A percentile compares a stretch with the other conserved stretches of the same genome.
phyloP scores from a whole-genome alignment of 2,329 filamentous ascomycete genomes.

The Phyllosticta citrichinensis region DNA sequence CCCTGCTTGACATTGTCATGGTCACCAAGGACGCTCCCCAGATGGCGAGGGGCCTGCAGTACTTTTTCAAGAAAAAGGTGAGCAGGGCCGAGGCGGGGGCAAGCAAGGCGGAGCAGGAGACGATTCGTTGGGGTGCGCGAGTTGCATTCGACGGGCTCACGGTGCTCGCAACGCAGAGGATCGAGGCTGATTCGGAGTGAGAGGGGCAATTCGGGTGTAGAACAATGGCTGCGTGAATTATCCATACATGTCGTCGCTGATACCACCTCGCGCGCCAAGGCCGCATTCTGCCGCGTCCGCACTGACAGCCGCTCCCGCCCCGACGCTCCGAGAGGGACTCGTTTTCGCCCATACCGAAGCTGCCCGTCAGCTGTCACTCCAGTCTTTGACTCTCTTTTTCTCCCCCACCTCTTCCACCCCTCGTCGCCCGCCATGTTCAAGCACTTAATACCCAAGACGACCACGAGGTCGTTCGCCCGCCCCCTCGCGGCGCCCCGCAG shows the following conservation, averaged over 20 bases:
- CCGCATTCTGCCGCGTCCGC: neutral
- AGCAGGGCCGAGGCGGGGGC: slow-evolving; percentile 49
- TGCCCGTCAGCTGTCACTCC: slow-evolving; percentile 2
- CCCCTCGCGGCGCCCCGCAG: slow-evolving; percentile 22
- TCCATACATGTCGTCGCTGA: slow-evolving; percentile 5
- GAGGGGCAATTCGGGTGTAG: neutral
- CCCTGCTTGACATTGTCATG: slow-evolving; percentile 56
- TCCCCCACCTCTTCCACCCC: slow-evolving; percentile 15
- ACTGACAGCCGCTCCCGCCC: slow-evolving; percentile 7
- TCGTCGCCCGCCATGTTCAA: slow-evolving; percentile 39
- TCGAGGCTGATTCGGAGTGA: slow-evolving; percentile 17
- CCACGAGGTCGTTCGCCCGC: slow-evolving; percentile 32
- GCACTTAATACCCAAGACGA: slow-evolving; percentile 39
- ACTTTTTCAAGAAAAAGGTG: slow-evolving; percentile 68
- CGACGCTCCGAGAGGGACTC: slow-evolving; percentile 6
- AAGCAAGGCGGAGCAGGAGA: slow-evolving; percentile 41
- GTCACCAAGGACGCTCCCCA: slow-evolving; percentile 54
- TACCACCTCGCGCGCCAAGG: slow-evolving; percentile 7
- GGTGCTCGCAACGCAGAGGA: slow-evolving; percentile 18
- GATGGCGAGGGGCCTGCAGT: slow-evolving; percentile 65
- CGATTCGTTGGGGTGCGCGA: slow-evolving; percentile 37
- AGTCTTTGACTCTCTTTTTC: neutral
- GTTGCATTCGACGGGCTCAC: slow-evolving; percentile 28
- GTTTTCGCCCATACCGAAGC: slow-evolving; percentile 3
- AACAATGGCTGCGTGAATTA: neutral